phyloP scores from a whole-genome alignment of 306 rosid species.

The Mimosa bimucronata region DNA sequence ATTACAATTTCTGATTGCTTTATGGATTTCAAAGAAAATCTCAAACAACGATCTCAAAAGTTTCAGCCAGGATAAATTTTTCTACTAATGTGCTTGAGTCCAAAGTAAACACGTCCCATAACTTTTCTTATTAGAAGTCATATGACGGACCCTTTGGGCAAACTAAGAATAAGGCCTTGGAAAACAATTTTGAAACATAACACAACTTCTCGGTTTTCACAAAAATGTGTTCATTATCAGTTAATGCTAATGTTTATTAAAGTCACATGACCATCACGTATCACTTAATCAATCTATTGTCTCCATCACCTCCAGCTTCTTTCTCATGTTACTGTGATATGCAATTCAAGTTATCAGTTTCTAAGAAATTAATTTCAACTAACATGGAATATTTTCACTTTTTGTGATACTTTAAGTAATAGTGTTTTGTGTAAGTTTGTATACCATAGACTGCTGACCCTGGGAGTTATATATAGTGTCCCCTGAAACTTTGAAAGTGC shows the following conservation, averaged over 20 bases:
- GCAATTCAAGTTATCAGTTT: background rate
- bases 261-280: background rate
- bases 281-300: background rate
- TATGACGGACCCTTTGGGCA: background rate
- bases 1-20: background rate
- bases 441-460: background rate
- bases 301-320: background rate
- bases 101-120: background rate
- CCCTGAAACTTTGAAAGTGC: background rate
- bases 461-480: background rate
- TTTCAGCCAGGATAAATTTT: conserved; percentile 1
- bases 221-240: background rate
- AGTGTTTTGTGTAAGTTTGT: background rate
- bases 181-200: background rate
- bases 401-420: background rate
- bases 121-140: background rate
- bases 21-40: background rate
- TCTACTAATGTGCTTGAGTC: background rate
- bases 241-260: background rate
- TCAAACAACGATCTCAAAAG: background rate
- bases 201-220: background rate
- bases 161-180: background rate
- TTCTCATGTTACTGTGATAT: background rate
- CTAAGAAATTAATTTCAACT: background rate
- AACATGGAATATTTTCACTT: background rate